Evolutionary conservation across 2,329 filamentous ascomycete species (phyloP).

Genomic region (Neonectria ditissima): DNA sequence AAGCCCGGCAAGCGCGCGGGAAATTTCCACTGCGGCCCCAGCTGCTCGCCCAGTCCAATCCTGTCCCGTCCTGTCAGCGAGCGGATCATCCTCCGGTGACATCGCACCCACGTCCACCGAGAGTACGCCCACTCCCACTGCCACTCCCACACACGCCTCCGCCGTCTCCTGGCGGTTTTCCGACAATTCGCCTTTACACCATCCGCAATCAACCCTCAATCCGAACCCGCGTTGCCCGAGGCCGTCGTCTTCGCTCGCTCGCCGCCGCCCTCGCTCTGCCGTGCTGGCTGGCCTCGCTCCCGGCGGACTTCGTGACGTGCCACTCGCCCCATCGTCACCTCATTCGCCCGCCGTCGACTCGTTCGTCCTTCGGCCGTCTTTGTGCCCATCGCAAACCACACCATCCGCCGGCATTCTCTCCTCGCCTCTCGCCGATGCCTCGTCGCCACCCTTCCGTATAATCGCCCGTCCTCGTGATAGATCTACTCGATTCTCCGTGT

Average conservation of each 20-base stretch:
- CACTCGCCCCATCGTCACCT: constrained; percentile 45
- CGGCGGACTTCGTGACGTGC: constrained; percentile 44
- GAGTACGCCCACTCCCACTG: constrained; percentile 37
- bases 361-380: constrained; percentile 34
- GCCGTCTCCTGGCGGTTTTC: constrained; percentile 40
- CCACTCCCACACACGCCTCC: constrained; percentile 33
- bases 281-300: constrained; percentile 36
- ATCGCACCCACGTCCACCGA: constrained; percentile 27
- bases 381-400: constrained; percentile 47
- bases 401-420: constrained; percentile 35
- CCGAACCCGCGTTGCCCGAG: constrained; percentile 39
- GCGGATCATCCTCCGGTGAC: constrained; percentile 33
- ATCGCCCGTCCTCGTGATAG: constrained; percentile 35
- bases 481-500: constrained; percentile 24
- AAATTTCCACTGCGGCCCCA: constrained; percentile 35
- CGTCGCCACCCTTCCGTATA: constrained; percentile 36
- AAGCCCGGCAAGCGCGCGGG: constrained; percentile 40
- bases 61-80: constrained; percentile 21
- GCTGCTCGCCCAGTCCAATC: constrained; percentile 17
- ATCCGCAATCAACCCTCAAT: constrained; percentile 30
- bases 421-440: constrained; percentile 44
- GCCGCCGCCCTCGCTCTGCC: constrained; percentile 30
- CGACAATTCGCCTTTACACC: constrained; percentile 33
- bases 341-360: constrained; percentile 39
- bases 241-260: constrained; percentile 35